phyloP scores from a whole-genome alignment of 129 eudicot species.

The Ambrosia artemisiifolia region DNA sequence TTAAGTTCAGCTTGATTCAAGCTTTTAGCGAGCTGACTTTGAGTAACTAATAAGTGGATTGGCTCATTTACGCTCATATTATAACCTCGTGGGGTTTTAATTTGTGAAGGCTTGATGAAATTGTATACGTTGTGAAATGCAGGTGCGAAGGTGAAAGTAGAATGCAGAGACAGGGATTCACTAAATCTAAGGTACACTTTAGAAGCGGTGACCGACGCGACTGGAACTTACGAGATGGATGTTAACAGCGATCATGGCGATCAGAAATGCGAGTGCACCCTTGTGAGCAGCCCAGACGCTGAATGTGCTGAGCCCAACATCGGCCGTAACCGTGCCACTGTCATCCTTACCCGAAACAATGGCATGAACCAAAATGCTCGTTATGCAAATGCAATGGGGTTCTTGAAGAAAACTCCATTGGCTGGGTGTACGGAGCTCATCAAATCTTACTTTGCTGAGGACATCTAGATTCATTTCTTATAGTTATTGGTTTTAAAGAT shows the following conservation, averaged over 20 bases:
- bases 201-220: slow-evolving; percentile 38
- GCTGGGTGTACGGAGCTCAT: slow-evolving; percentile 39
- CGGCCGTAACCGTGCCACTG: slow-evolving; percentile 54
- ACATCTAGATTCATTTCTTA: not conserved
- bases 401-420: slow-evolving; percentile 33
- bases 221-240: slow-evolving; percentile 43
- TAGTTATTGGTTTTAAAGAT: slow-evolving; percentile 14
- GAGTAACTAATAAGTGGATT: no score
- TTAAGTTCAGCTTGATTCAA: no score
- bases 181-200: slow-evolving; percentile 26
- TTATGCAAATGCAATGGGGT: slow-evolving; percentile 55
- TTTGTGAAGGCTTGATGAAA: no score
- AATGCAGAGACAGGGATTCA: slow-evolving; percentile 41
- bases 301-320: slow-evolving; percentile 31
- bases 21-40: no score
- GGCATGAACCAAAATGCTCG: slow-evolving; percentile 44
- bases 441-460: slow-evolving; percentile 35
- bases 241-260: slow-evolving; percentile 48
- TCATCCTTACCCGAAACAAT: slow-evolving; percentile 53
- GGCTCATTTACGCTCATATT: no score
- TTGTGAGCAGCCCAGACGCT: slow-evolving; percentile 49
- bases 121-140: not conserved
- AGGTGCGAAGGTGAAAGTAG: slow-evolving; percentile 65
- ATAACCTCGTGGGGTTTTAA: no score
- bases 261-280: slow-evolving; percentile 46